These are phyloP conservation scores for Leishmania mexicana DNA, from an alignment of 208 protist species.

Conservation along the genomic window DNA sequence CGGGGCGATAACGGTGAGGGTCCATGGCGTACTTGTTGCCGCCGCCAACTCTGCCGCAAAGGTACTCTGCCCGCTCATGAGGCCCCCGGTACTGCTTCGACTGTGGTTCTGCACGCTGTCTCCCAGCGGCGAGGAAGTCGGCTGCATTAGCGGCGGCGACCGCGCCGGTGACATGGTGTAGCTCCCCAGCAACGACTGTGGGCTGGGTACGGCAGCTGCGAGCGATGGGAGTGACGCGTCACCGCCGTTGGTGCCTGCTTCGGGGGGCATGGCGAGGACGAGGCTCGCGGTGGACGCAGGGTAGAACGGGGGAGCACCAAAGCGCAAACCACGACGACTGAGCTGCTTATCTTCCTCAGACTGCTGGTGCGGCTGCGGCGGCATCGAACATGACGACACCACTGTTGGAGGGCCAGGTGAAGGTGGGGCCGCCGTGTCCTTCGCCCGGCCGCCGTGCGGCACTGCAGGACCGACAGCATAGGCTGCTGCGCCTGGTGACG, in stretches of 20 bases:
- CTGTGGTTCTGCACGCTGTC: neutral
- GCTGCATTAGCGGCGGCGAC: neutral
- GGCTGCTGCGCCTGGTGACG: neutral
- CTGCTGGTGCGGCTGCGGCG: neutral
- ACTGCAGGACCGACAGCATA: neutral
- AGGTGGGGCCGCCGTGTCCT: neutral
- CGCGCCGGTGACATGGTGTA: neutral
- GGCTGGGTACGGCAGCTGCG: neutral
- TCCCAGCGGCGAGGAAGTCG: neutral
- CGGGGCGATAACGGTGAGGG: neutral
- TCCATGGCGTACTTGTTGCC: neutral
- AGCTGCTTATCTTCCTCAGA: constrained; percentile 19
- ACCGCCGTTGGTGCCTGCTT: neutral
- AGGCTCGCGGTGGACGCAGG: neutral
- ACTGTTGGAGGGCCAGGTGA: neutral
- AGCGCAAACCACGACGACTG: constrained; percentile 12
- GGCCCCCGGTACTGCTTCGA: neutral
- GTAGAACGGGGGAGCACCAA: constrained; percentile 11
- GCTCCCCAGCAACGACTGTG: neutral
- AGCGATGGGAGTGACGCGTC: neutral
- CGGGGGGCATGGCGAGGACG: neutral
- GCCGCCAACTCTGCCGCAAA: neutral
- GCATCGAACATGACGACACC: neutral
- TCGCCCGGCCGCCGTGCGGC: neutral
- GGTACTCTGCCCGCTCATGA: neutral